phyloP scores from a whole-genome alignment of 768 basidiomycete genomes.

The Gloeostereum incarnatum region DNA sequence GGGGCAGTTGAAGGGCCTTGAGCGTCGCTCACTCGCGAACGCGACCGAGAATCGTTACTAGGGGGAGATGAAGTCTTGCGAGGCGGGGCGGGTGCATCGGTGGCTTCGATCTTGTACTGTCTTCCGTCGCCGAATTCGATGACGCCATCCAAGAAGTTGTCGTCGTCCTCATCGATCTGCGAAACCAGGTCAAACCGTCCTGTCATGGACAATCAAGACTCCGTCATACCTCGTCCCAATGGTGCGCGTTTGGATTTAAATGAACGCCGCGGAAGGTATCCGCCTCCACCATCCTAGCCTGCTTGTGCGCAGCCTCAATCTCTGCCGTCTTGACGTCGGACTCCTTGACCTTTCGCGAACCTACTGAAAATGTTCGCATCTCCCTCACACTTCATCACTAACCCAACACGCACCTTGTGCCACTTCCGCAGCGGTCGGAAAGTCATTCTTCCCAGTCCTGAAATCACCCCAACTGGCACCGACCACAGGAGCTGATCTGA shows the following conservation, averaged over 20 bases:
- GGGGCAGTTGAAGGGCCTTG: constrained; percentile 29
- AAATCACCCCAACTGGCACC: constrained; percentile 68
- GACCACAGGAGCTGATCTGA: constrained; percentile 4
- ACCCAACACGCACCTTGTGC: constrained; percentile 55
- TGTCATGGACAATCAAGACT: neutral
- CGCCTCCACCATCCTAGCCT: constrained; percentile 68
- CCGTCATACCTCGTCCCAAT: constrained; percentile 93
- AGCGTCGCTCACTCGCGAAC: constrained; percentile 13
- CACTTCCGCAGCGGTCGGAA: constrained; percentile 96
- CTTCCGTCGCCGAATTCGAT: constrained; percentile 96
- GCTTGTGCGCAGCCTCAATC: constrained; percentile 52
- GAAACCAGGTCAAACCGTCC: neutral
- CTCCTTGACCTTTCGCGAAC: too few species aligned
- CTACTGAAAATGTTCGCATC: too few species aligned
- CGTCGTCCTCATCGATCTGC: constrained; percentile 88
- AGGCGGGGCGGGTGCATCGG: constrained; percentile 22
- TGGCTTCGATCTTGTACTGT: constrained; percentile 73
- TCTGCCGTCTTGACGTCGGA: too few species aligned
- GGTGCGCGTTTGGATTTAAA: constrained; percentile 86
- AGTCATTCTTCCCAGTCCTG: constrained; percentile 53
- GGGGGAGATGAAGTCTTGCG: constrained; percentile 17
- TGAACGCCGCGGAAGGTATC: constrained; percentile 95
- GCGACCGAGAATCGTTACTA: constrained; percentile 8
- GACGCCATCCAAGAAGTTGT: constrained; percentile 79
- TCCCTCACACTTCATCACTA: too few species aligned